Evolutionary conservation across 2,329 filamentous ascomycete genomes (phyloP).

Genomic region (Daldinia sp.): DNA sequence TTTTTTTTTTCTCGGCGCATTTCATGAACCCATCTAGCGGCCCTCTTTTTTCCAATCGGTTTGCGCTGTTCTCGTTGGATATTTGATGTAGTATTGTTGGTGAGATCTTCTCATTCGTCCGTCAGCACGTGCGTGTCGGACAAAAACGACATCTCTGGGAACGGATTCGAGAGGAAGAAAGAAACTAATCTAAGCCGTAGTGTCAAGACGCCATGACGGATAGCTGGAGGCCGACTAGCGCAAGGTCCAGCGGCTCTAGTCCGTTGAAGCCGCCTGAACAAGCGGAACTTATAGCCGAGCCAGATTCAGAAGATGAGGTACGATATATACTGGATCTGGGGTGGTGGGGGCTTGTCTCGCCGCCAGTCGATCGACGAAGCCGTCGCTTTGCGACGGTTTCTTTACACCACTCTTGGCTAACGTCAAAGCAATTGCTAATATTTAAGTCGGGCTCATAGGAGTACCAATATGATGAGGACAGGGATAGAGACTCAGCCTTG

Average conservation of each 20-base stretch:
- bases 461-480: conserved; percentile 36
- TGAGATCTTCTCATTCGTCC: conserved; percentile 9
- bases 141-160: not conserved
- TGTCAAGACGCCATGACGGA: conserved; percentile 31
- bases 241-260: conserved; percentile 23
- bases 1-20: not conserved
- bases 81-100: conserved; percentile 4
- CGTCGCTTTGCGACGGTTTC: not conserved
- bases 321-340: conserved; percentile 8
- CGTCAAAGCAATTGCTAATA: conserved; percentile 23
- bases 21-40: not conserved
- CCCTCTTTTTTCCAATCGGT: not conserved
- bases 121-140: not conserved
- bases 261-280: conserved; percentile 24
- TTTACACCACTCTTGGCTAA: not conserved
- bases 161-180: not conserved
- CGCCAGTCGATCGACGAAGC: conserved; percentile 16
- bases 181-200: conserved; percentile 22
- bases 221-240: conserved; percentile 23
- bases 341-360: conserved; percentile 6
- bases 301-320: conserved; percentile 36
- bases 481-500: conserved; percentile 46
- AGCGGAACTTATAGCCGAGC: conserved; percentile 29
- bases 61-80: conserved; percentile 4
- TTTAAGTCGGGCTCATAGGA: conserved; percentile 29